These are phyloP conservation scores for Hyphopichia burtonii DNA, from an alignment of 1,139 yeast genomes.

Conservation along the genomic window DNA sequence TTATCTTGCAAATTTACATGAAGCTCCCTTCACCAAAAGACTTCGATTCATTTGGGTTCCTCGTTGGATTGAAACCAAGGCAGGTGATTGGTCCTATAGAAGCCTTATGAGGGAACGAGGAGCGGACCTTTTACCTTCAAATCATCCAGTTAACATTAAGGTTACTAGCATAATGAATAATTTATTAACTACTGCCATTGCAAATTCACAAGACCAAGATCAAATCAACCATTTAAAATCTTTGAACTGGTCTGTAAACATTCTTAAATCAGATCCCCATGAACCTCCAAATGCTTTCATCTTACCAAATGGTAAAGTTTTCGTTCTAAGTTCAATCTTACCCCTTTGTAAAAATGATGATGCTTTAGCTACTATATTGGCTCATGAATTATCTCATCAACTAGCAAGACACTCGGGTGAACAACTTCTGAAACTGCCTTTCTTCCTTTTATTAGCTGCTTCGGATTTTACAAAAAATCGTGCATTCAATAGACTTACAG, in stretches of 20 bases:
- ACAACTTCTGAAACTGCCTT: conserved; percentile 64
- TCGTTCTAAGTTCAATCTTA: conserved; percentile 77
- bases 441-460: conserved; percentile 52
- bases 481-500: conserved; percentile 31
- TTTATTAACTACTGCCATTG: conserved; percentile 57
- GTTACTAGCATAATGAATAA: conserved; percentile 63
- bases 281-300: conserved; percentile 93
- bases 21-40: conserved; percentile 82
- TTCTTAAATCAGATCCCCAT: conserved; percentile 63
- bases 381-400: conserved; percentile 94
- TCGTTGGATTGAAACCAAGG: conserved; percentile 56
- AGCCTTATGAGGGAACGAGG: conserved; percentile 29
- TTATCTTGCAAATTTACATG: conserved; percentile 64
- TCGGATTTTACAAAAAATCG: conserved; percentile 28
- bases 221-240: conserved; percentile 35
- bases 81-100: conserved; percentile 71
- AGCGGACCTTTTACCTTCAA: conserved; percentile 44
- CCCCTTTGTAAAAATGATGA: conserved; percentile 80
- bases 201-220: conserved; percentile 26
- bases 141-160: conserved; percentile 54
- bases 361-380: conserved; percentile 88
- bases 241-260: conserved; percentile 78
- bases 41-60: conserved; percentile 73
- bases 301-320: conserved; percentile 92
- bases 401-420: conserved; percentile 91